Conservation (phyloP, 2,329 filamentous ascomycete genomes). For the Dothideomycetes sp. region DNA sequence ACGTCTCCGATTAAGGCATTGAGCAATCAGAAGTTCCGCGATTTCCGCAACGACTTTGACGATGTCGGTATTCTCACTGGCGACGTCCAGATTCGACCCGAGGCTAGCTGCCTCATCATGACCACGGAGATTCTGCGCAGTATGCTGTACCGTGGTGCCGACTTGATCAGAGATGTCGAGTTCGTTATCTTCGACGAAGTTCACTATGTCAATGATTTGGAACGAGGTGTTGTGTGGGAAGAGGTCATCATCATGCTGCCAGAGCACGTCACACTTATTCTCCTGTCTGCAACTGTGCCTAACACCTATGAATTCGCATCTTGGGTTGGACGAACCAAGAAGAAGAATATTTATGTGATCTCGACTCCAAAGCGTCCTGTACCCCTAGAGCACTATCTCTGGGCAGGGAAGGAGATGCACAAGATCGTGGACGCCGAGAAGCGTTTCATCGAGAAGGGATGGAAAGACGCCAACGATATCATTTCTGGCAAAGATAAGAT, state of each 20-base stretch:
- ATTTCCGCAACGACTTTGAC: conserved; percentile 82
- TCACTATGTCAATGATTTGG: conserved; percentile 94
- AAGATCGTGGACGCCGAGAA: conserved; percentile 94
- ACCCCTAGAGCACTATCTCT: conserved; percentile 89
- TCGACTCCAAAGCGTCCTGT: conserved; percentile 93
- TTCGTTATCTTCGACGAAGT: conserved; percentile 99
- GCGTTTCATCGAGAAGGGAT: conserved; percentile 80
- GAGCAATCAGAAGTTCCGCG: conserved; percentile 97
- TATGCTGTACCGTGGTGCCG: conserved; percentile 94
- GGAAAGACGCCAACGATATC: conserved; percentile 83
- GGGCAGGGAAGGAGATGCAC: conserved; percentile 84
- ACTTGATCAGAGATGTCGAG: conserved; percentile 92
- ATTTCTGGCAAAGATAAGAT: conserved; percentile 73
- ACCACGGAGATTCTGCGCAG: conserved; percentile 95
- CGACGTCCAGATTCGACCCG: conserved; percentile 94
- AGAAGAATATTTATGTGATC: conserved; percentile 98
- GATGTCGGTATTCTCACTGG: conserved; percentile 96
- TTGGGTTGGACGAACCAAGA: conserved; percentile 95
- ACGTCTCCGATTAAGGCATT: conserved; percentile 97
- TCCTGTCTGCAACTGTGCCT: conserved; percentile 90
- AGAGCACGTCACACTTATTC: conserved; percentile 88
- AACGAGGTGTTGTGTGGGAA: conserved; percentile 96
- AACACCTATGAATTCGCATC: conserved; percentile 97
- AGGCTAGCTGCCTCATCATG: conserved; percentile 98
- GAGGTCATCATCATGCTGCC: conserved; percentile 99